Percentiles rank a stretch among this genome's conserved stretches.
phyloP scores from a whole-genome alignment of 2,329 filamentous ascomycete genomes.

The Neonectria faginata region DNA sequence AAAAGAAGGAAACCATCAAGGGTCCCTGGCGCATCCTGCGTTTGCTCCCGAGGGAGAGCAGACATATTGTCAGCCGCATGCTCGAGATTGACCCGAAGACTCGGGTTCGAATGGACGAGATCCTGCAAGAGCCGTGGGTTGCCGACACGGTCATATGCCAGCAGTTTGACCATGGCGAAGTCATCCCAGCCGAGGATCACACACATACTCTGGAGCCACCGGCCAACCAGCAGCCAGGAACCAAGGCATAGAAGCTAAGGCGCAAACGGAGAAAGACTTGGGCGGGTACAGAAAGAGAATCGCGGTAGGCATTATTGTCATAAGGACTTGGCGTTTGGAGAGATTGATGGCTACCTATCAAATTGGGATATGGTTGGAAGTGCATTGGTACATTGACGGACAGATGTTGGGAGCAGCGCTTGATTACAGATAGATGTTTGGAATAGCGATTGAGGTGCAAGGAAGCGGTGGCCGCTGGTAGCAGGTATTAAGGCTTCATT shows the following conservation, averaged over 20 bases:
- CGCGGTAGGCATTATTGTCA: conserved; percentile 14
- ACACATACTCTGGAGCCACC: conserved; percentile 86
- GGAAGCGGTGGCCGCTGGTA: conserved; percentile 20
- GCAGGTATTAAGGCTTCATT: conserved; percentile 26
- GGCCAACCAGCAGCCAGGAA: conserved; percentile 53
- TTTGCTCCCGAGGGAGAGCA: conserved; percentile 86
- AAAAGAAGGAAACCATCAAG: conserved; percentile 83
- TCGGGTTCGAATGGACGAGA: conserved; percentile 86
- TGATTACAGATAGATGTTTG: conserved; percentile 42
- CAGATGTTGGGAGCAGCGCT: conserved; percentile 29
- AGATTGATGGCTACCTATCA: conserved; percentile 26
- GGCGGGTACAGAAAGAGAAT: not conserved
- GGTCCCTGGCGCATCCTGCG: conserved; percentile 92
- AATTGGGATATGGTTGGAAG: conserved; percentile 30
- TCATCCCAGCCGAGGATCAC: conserved; percentile 81
- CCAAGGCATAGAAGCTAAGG: conserved; percentile 37
- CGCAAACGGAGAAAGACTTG: conserved; percentile 1
- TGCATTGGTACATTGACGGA: conserved; percentile 34
- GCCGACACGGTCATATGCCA: conserved; percentile 84
- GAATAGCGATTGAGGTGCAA: conserved; percentile 37
- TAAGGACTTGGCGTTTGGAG: conserved; percentile 42
- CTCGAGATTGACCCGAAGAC: conserved; percentile 87
- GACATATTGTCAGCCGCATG: conserved; percentile 93
- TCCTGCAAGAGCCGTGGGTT: conserved; percentile 92
- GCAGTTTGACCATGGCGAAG: conserved; percentile 76